Evolutionary conservation across 2,329 filamentous ascomycete species (phyloP).

Genomic region (Aureobasidium melanogenum): DNA sequence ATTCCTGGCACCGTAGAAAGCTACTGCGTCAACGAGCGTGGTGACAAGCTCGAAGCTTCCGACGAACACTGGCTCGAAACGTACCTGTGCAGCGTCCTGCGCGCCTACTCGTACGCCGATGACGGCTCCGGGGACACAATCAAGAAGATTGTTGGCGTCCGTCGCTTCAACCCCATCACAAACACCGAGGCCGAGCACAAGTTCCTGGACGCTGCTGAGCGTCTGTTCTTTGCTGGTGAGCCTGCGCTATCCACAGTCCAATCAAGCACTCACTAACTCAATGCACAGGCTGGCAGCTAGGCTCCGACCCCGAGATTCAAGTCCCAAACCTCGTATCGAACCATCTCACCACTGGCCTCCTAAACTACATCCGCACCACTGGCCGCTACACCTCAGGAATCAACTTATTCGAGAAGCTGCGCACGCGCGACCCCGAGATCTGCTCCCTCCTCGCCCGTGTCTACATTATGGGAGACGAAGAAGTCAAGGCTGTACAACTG

Average conservation of each 20-base stretch:
- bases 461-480: slow-evolving; percentile 88
- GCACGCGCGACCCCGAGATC: slow-evolving; percentile 83
- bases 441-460: slow-evolving; percentile 87
- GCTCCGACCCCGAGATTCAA: slow-evolving; percentile 93
- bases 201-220: slow-evolving; percentile 88
- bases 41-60: slow-evolving; percentile 85
- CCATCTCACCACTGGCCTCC: slow-evolving; percentile 83
- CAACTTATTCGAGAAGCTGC: slow-evolving; percentile 94
- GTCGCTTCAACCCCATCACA: slow-evolving; percentile 93
- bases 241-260: background rate
- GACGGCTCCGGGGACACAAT: slow-evolving; percentile 91
- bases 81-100: slow-evolving; percentile 87
- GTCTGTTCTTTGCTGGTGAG: slow-evolving; percentile 82
- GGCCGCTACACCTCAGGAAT: slow-evolving; percentile 91
- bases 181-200: slow-evolving; percentile 98
- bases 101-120: slow-evolving; percentile 94
- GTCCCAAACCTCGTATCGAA: slow-evolving; percentile 96
- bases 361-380: slow-evolving; percentile 92
- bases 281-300: slow-evolving; percentile 73
- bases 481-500: slow-evolving; percentile 86
- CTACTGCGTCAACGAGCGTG: slow-evolving; percentile 94
- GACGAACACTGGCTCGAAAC: slow-evolving; percentile 96
- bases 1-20: slow-evolving; percentile 95
- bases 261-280: slow-evolving; percentile 9
- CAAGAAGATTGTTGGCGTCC: slow-evolving; percentile 93